Evolutionary conservation across 2,329 filamentous ascomycete genomes (phyloP).

Genomic region (Fusarium tanahbumbuense): DNA sequence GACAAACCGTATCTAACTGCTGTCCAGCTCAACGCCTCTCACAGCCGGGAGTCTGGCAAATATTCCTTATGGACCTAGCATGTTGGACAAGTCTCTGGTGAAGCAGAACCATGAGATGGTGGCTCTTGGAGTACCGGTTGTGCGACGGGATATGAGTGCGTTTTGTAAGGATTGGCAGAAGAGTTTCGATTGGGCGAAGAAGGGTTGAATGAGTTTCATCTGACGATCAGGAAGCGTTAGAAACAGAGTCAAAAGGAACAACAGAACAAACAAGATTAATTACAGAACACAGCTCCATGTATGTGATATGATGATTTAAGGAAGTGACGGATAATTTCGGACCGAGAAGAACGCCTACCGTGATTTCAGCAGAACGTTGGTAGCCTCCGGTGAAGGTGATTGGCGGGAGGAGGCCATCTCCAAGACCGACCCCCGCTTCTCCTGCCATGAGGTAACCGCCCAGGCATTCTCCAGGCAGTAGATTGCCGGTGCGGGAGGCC

Average conservation of each 20-base stretch:
- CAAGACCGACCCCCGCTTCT: background rate
- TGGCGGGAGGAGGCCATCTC: rapidly evolving
- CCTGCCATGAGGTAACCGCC: background rate
- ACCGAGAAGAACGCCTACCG: background rate
- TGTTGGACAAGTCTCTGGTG: background rate
- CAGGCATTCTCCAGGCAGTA: background rate
- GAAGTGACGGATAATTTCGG: background rate
- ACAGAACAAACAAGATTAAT: background rate
- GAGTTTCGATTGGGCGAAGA: background rate
- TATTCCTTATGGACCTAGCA: rapidly evolving
- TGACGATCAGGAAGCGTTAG: rapidly evolving
- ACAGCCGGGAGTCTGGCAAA: rapidly evolving
- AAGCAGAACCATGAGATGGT: background rate
- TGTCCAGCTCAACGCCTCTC: background rate
- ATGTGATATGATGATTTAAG: no score
- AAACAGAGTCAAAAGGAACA: background rate
- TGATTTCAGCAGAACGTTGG: background rate
- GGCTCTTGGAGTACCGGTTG: background rate
- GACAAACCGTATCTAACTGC: rapidly evolving
- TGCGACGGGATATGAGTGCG: background rate
- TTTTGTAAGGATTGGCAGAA: background rate
- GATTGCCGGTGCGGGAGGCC: no score
- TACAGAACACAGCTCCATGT: no score
- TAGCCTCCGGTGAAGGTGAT: background rate
- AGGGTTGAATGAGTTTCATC: rapidly evolving